Base-by-base conservation (phyloP, 202 grass and related monocot species). In the Cymbopogon flexuosus region DNA sequence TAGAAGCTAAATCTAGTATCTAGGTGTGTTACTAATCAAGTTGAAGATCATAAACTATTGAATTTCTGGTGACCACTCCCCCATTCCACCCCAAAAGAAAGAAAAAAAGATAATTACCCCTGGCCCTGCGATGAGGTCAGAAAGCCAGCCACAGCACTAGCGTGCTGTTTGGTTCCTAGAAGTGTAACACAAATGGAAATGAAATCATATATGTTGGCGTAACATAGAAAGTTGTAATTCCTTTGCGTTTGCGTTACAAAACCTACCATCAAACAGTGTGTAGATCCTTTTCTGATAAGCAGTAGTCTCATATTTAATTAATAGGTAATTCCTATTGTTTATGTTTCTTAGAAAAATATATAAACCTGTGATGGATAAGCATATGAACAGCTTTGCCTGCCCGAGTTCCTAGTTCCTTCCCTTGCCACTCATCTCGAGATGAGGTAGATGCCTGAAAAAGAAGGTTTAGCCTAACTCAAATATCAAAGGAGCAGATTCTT, bases 371-470 rank as follows among this genome's bases (percentile, higher is more conserved):
- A 78, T 98, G 95, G 79, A 98, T 94, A 77, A 98, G 95, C 95
- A 98, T 98, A 86, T 94, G 95, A 86, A 98, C 86, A 91, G 95
- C 90, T 91, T 98, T 98, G 74, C 95, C 95, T 47, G 86, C 92
- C 70, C 90, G 86, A 87, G 90, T 98, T 68, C 95, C 95, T 76
- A 98, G 83, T 79, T 98, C 92, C 86, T 98, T 98, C 24, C 95
- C 95, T 80, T 94, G 95, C 92, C 95, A 98, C 81, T 94, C 95
- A 84, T 94, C 95, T 79, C 86, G 87, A 47, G 92, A 98, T 42
- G 95, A 94, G 41, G 90, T 98, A 81, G 95, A 89, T 34, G 92
- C 95, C 95, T 98, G 82, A 77, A 73, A 89, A 89, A 70, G n/a
- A 72, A 68, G 27, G 62, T 85, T 78, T 74, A 81, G 58, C 49